Evolutionary conservation across 257 asterid species (phyloP), one percentile per base, ranked within the genome.

Genomic region (Jaltomata sinuosa): DNA sequence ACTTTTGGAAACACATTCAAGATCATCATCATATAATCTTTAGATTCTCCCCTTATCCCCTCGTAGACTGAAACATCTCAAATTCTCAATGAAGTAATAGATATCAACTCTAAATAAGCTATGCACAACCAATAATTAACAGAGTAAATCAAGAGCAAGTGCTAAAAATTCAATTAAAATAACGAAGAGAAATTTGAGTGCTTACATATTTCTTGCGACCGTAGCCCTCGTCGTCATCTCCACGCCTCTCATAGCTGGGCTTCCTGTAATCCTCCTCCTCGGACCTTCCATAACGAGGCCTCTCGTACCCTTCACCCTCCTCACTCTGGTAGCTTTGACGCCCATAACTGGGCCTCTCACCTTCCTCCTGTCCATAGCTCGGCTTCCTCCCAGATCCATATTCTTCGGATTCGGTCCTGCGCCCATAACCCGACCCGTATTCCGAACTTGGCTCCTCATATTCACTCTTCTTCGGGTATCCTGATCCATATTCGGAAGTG

Each of bases 161-260:
- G 40, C 34, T 15, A 29, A 65, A 53, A 42, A 31, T 8, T 81
- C 50, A 31, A 61, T 50, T 4, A 53, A 65, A 50, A 29, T 9
- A 49, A 34, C 57, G 1, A 68, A 50, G 49, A 1, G 54, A 16
- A 14, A 69, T 40, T n/a, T 14, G 71, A 83, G 80, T 18, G 45
- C 97, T 90, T 34, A 95, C 99, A 67, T 93, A 90, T 93, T 91
- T 93, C 91, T 92, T 91, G 87, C 93, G 97, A 71, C 95, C 93
- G 87, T 91, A 83, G 88, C 91, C 86, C 29, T 72, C 86, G 42
- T 85, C 88, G 0, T 90, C 89, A 8, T 87, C 92, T n/a, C 83
- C 90, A 79, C 84, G 90, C 90, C 92, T 91, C 84, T 85, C 91
- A 40, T 92, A 90, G 81, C 88, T 87, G 11, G 93, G 91, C 85